Conservation (phyloP, 305 asterid genomes). For the Solanum hybrid region DNA sequence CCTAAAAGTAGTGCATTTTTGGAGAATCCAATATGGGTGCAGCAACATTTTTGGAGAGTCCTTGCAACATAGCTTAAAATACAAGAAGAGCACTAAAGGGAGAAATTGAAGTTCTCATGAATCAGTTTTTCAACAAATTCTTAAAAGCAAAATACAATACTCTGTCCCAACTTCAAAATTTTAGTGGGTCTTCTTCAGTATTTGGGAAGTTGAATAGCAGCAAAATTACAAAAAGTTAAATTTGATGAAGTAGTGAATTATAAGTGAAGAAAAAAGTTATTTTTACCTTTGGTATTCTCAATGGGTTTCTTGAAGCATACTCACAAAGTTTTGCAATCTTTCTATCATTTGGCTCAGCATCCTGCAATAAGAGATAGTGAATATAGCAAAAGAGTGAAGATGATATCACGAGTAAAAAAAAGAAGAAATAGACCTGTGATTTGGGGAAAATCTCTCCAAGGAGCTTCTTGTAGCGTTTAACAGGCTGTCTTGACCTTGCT, state of each 20-base stretch:
- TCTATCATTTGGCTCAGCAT: slow-evolving; percentile 41
- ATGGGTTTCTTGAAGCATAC: slow-evolving; percentile 39
- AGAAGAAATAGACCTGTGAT: slow-evolving; percentile 27
- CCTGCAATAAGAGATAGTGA: slow-evolving; percentile 13
- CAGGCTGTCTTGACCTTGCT: slow-evolving; percentile 52
- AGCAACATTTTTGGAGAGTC: not conserved
- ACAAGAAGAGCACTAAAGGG: not conserved
- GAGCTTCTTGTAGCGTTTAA: slow-evolving; percentile 47
- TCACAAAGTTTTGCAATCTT: slow-evolving; percentile 44
- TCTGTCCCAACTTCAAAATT: not conserved
- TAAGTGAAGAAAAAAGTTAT: not conserved
- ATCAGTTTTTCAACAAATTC: not conserved
- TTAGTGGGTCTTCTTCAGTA: not conserved
- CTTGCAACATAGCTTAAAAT: not conserved
- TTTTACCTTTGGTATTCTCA: slow-evolving; percentile 41
- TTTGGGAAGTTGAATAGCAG: not conserved
- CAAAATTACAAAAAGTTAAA: not conserved
- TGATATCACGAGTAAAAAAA: not conserved
- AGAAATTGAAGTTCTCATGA: not conserved
- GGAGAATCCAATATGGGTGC: not conserved
- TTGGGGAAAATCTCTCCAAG: slow-evolving; percentile 39
- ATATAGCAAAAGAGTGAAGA: not conserved
- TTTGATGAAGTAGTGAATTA: not conserved
- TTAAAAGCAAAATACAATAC: not conserved
- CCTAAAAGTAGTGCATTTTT: not conserved